These are phyloP conservation scores for Brettanomyces anomalus DNA, from an alignment of 805 yeast genomes.

Conservation along the genomic window DNA sequence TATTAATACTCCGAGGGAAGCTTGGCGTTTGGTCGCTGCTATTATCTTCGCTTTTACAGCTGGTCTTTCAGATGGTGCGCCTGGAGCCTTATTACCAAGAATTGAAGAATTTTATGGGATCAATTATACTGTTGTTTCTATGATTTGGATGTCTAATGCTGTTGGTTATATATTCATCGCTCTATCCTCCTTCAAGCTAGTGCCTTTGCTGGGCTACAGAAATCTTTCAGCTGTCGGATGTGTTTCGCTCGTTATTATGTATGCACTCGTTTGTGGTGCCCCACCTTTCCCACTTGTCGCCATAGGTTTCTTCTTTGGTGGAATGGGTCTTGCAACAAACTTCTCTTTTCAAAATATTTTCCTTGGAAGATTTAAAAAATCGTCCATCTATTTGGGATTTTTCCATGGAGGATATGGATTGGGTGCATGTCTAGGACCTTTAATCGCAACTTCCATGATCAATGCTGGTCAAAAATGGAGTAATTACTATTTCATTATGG, in stretches of 20 bases:
- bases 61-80: slow-evolving; percentile 48
- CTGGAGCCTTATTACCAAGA: slow-evolving; percentile 51
- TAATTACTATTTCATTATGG: slow-evolving; percentile 38
- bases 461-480: slow-evolving; percentile 45
- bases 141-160: slow-evolving; percentile 51
- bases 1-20: slow-evolving; percentile 33
- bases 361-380: slow-evolving; percentile 38
- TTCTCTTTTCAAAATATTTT: slow-evolving; percentile 46
- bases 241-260: slow-evolving; percentile 30
- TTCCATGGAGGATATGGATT: slow-evolving; percentile 65
- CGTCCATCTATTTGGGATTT: slow-evolving; percentile 50
- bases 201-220: slow-evolving; percentile 31
- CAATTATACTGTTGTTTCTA: slow-evolving; percentile 44
- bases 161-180: slow-evolving; percentile 47
- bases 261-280: slow-evolving; percentile 38
- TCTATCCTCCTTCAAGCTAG: slow-evolving; percentile 34
- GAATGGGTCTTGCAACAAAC: slow-evolving; percentile 43
- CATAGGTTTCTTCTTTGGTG: slow-evolving; percentile 47
- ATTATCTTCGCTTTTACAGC: slow-evolving; percentile 31
- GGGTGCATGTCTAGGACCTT: slow-evolving; percentile 65
- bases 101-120: slow-evolving; percentile 41
- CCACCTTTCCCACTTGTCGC: slow-evolving; percentile 39
- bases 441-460: slow-evolving; percentile 49
- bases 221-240: slow-evolving; percentile 33
- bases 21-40: slow-evolving; percentile 32